These are phyloP conservation scores for Melaleuca alternifolia DNA, from an alignment of 345 rosid species.

Conservation along the genomic window DNA sequence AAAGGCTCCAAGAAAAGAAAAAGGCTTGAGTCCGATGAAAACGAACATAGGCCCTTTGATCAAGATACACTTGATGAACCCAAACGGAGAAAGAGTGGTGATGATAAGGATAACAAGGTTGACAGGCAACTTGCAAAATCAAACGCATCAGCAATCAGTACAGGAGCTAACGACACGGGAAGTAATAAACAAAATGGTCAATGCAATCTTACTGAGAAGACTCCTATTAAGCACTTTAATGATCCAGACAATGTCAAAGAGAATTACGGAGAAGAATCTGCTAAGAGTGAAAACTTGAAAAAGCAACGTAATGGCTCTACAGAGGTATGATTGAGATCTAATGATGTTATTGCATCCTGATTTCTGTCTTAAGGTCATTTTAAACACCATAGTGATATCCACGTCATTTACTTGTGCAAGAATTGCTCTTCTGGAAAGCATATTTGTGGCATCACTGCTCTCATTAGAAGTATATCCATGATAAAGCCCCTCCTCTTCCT, in stretches of 20 bases:
- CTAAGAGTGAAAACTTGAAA: constrained; percentile 20
- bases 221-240: constrained; percentile 18
- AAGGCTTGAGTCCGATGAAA: constrained; percentile 42
- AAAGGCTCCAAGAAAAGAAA: constrained; percentile 69
- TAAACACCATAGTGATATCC: neutral
- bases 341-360: neutral
- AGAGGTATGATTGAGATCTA: constrained; percentile 28
- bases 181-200: neutral
- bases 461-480: neutral
- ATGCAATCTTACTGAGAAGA: constrained; percentile 1
- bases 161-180: neutral
- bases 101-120: constrained; percentile 12
- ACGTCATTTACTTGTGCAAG: neutral
- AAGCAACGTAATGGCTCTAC: constrained; percentile 39
- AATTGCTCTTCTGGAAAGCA: neutral
- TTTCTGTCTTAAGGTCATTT: neutral
- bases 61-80: constrained; percentile 33
- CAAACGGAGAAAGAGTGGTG: constrained; percentile 39
- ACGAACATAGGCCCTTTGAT: constrained; percentile 11
- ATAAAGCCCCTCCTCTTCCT: neutral
- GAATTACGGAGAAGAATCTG: constrained; percentile 28
- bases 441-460: neutral
- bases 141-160: constrained; percentile 4
- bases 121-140: constrained; percentile 2
- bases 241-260: constrained; percentile 24